These are phyloP conservation scores for Mycosphaerelloides madeirae DNA, from an alignment of 2,329 filamentous ascomycete species.

Conservation along the genomic window DNA sequence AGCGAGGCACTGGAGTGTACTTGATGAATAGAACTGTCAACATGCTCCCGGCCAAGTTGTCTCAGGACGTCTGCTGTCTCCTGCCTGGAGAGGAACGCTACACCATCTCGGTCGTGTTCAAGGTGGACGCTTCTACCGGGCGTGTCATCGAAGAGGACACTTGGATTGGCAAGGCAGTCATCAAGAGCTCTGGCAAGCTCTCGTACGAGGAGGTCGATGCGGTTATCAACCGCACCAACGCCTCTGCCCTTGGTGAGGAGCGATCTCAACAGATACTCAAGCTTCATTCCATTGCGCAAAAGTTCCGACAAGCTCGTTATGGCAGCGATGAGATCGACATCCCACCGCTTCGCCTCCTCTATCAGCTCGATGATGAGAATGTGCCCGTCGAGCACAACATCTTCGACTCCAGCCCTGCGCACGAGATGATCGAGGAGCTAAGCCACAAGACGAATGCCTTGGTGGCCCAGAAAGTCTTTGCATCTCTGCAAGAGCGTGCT, in stretches of 20 bases:
- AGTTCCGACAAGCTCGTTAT: slow-evolving; percentile 84
- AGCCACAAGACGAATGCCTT: slow-evolving; percentile 88
- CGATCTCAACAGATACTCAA: slow-evolving; percentile 73
- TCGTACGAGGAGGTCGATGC: slow-evolving; percentile 81
- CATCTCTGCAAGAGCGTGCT: slow-evolving; percentile 83
- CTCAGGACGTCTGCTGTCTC: slow-evolving; percentile 82
- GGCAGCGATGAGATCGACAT: slow-evolving; percentile 70
- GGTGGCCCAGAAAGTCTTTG: slow-evolving; percentile 76
- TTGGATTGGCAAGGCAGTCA: slow-evolving; percentile 89
- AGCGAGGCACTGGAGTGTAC: slow-evolving; percentile 93
- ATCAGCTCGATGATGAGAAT: slow-evolving; percentile 96
- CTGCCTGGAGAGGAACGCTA: slow-evolving; percentile 83
- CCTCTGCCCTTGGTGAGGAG: slow-evolving; percentile 57
- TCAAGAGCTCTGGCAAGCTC: slow-evolving; percentile 85
- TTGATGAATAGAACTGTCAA: slow-evolving; percentile 84
- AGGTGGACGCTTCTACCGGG: slow-evolving; percentile 76
- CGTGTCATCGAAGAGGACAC: slow-evolving; percentile 76
- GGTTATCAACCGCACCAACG: slow-evolving; percentile 61
- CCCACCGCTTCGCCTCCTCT: slow-evolving; percentile 79
- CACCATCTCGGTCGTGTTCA: slow-evolving; percentile 88
- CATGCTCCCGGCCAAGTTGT: slow-evolving; percentile 81
- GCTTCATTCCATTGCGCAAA: slow-evolving; percentile 74
- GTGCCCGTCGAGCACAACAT: slow-evolving; percentile 95
- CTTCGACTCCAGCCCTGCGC: slow-evolving; percentile 82
- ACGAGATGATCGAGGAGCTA: slow-evolving; percentile 92